phyloP scores from a whole-genome alignment of 768 basidiomycete species.

The Phylloporus rhodoxanthus region DNA sequence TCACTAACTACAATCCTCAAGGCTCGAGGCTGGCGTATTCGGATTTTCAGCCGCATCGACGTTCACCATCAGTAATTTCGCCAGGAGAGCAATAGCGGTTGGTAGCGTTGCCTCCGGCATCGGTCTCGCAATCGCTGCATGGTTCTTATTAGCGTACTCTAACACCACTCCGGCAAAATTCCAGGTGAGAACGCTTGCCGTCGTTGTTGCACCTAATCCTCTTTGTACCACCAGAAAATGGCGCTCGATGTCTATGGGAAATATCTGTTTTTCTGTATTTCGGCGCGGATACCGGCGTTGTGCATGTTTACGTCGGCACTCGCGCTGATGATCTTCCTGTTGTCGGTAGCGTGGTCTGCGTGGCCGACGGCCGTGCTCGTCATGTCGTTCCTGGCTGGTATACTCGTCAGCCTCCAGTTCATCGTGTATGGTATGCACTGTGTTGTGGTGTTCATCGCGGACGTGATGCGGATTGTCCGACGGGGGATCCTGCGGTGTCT shows the following conservation, averaged over 20 bases:
- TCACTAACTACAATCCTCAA: constrained; percentile 9
- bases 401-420: constrained; percentile 61
- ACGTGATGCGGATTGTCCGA: constrained; percentile 3
- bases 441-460: constrained; percentile 8
- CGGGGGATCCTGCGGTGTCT: constrained; percentile 13
- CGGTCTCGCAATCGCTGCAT: constrained; percentile 57
- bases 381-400: constrained; percentile 51
- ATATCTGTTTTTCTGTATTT: constrained; percentile 66
- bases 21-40: constrained; percentile 54
- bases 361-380: constrained; percentile 61
- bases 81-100: constrained; percentile 48
- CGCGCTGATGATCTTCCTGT: constrained; percentile 57
- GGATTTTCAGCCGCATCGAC: constrained; percentile 50
- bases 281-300: constrained; percentile 56
- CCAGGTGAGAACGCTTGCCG: constrained; percentile 35
- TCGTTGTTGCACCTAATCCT: not conserved
- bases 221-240: constrained; percentile 14
- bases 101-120: constrained; percentile 58
- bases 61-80: constrained; percentile 44
- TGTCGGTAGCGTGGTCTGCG: constrained; percentile 53
- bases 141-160: constrained; percentile 61
- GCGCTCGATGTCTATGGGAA: constrained; percentile 51
- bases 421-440: constrained; percentile 48
- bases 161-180: constrained; percentile 49
- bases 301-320: constrained; percentile 53